Conservation (phyloP, 148 eudicot species). For the Chenopodium quinoa region DNA sequence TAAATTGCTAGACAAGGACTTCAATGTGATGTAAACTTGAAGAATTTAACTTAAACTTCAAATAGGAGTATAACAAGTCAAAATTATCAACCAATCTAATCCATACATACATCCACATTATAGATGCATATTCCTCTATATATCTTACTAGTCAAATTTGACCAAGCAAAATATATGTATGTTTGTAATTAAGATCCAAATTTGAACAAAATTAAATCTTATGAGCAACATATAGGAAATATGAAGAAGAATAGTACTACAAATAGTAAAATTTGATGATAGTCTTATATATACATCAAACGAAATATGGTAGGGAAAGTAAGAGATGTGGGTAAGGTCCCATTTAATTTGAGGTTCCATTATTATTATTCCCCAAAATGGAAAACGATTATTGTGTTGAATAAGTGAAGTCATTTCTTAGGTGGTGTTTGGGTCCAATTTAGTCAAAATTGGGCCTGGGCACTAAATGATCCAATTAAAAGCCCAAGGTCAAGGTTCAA, state of each 20-base stretch:
- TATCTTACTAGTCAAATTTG: not conserved
- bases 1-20: too few species aligned
- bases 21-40: not conserved
- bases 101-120: not conserved
- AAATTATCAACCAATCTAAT: not conserved
- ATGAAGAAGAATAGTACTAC: not conserved
- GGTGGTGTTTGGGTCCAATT: too few species aligned
- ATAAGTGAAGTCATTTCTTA: constrained; percentile 3
- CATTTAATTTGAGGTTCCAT: not conserved
- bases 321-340: constrained; percentile 11
- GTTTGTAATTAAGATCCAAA: not conserved
- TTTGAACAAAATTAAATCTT: too few species aligned
- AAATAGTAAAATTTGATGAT: not conserved
- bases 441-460: too few species aligned
- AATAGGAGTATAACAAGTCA: not conserved
- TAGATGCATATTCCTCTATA: not conserved
- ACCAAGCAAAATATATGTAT: not conserved
- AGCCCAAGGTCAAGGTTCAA: too few species aligned
- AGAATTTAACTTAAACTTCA: not conserved
- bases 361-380: not conserved
- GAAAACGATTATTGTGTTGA: not conserved
- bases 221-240: not conserved
- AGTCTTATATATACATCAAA: not conserved
- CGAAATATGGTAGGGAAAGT: not conserved
- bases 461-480: too few species aligned